Conservation (phyloP, 1,139 yeast genomes). For the Suhomyces guaymorum region DNA sequence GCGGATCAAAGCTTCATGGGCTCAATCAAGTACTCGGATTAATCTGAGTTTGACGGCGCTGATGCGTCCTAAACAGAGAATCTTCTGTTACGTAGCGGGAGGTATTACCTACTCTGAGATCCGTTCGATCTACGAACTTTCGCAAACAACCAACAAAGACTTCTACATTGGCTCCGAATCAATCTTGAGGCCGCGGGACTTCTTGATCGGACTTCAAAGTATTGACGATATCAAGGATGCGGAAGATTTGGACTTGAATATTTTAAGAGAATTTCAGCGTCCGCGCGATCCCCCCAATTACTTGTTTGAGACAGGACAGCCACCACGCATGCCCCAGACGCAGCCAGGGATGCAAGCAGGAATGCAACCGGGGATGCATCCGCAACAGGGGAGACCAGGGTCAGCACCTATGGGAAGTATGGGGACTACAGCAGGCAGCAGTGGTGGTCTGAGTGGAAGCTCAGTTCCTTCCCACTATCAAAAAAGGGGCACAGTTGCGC, state of each 20-base stretch:
- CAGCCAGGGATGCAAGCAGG: conserved; percentile 1
- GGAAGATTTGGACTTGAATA: conserved; percentile 36
- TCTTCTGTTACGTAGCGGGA: conserved; percentile 84
- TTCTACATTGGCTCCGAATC: conserved; percentile 84
- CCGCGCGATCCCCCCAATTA: conserved; percentile 37
- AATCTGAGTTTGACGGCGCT: conserved; percentile 17
- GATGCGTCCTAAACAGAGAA: conserved; percentile 61
- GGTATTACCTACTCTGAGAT: conserved; percentile 86
- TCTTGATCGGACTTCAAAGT: conserved; percentile 46
- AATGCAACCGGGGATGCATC: not conserved
- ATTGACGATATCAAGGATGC: conserved; percentile 38
- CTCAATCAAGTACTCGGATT: conserved; percentile 48
- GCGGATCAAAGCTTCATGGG: conserved; percentile 83
- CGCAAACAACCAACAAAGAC: conserved; percentile 64
- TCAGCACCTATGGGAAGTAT: too few relatives aligned
- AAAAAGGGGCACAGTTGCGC: conserved; percentile 21
- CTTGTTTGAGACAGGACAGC: conserved; percentile 31
- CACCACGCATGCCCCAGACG: conserved; percentile 16
- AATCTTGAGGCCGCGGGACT: conserved; percentile 63
- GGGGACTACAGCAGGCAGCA: too few relatives aligned
- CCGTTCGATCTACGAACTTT: conserved; percentile 72
- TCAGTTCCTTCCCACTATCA: conserved; percentile 33
- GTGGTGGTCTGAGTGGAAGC: not conserved
- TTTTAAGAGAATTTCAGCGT: conserved; percentile 27
- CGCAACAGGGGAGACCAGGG: too few relatives aligned